These are phyloP conservation scores for Simmondsia chinensis DNA, from an alignment of 148 eudicot genomes.

Conservation along the genomic window DNA sequence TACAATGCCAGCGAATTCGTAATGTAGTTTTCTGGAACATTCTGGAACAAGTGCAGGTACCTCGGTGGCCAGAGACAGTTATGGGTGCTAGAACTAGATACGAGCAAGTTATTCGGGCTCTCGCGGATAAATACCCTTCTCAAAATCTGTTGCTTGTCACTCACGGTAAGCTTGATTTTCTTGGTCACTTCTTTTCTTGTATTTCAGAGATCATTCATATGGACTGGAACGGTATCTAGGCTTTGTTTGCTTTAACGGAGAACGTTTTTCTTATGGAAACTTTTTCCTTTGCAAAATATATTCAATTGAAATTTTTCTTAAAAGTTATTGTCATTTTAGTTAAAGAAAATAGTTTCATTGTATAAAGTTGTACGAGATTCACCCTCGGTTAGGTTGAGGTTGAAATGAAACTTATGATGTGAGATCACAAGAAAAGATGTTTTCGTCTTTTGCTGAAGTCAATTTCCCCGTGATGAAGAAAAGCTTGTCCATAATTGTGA, in stretches of 20 bases:
- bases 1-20: conserved; percentile 8
- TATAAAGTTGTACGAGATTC: no score
- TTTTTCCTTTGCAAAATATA: background rate
- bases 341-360: no score
- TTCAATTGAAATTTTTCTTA: background rate
- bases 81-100: conserved; percentile 57
- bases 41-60: conserved; percentile 41
- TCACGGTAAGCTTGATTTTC: conserved; percentile 53
- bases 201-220: background rate
- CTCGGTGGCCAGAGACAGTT: conserved; percentile 69
- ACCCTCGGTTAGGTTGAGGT: no score
- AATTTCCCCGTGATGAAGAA: no score
- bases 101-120: conserved; percentile 39
- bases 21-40: background rate
- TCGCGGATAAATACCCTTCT: conserved; percentile 85
- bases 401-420: no score
- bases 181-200: background rate
- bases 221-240: no score
- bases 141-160: conserved; percentile 86
- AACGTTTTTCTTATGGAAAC: background rate
- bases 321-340: no score
- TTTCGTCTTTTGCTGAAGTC: no score
- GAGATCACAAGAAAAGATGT: no score
- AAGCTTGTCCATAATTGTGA: no score
- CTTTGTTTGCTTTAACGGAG: no score